Evolutionary conservation across 2,329 filamentous ascomycete species (phyloP), one percentile per base, ranked within the genome.

Genomic region (Acrocalymma vagum): DNA sequence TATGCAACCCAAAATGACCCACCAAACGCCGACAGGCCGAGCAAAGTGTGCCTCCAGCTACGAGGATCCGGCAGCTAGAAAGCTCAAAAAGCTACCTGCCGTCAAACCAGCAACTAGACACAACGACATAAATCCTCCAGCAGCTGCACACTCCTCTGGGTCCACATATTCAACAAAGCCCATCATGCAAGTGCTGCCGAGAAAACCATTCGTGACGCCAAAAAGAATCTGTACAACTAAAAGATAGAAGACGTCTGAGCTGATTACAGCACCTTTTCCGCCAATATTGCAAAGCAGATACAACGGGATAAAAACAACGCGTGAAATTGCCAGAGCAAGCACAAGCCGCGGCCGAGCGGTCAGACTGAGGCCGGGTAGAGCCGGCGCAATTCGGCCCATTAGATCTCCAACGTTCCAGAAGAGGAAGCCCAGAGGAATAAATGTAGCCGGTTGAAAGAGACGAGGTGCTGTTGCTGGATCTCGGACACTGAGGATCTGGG

Each of bases 371-470:
- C 75, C 38, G 64, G 86, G 69, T 70, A 80, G 51, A 65, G 80
- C 74, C 1, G 90, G 86, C 2, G 82, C 67, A 14, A 95, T 72
- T 7, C 94, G 83, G 5, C 94, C 94, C 10, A 82, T 48, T 6
- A 97, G 75, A 65, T 97, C 94, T 28, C 94, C 94, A 2, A 86
- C 66, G 64, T 97, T 99, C 94, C 94, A 99, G 64, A 94, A 83
- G 45, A 97, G 82, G 70, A 97, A 95, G 3, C 82, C 90, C 1
- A 96, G 78, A 0, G 94, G 92, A 42, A 97, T 92, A 67, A 97
- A 99, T 11, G 86, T 84, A 1, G 84, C 78, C 0, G 89, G 83
- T 36, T 84, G 82, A 52, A 95, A 82, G 11, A 95, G 72, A 11
- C 78, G 72, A 9, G 79, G 74, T 9, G 80, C 77, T 48, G 70